These are phyloP conservation scores for Sanghuangporus baumii DNA, from an alignment of 1,284 basidiomycete species.

Conservation along the genomic window DNA sequence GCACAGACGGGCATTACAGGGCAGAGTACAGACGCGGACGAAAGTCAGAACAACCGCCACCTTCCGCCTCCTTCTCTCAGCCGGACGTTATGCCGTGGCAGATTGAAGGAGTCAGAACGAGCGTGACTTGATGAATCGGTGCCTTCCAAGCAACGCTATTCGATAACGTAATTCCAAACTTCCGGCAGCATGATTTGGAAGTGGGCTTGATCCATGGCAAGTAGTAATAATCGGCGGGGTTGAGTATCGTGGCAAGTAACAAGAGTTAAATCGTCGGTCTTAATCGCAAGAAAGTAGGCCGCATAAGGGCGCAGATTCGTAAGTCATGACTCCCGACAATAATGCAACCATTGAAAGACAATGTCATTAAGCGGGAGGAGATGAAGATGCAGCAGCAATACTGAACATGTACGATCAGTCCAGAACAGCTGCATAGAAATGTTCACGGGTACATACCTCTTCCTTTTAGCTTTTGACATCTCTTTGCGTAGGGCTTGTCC, in stretches of 20 bases:
- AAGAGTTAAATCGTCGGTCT: background rate
- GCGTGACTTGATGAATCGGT: background rate
- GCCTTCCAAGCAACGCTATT: background rate
- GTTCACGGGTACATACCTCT: constrained; percentile 56
- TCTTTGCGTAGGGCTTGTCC: constrained; percentile 95
- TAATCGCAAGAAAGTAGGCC: background rate
- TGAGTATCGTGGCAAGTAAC: background rate
- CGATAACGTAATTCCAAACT: background rate
- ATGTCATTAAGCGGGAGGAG: constrained; percentile 8
- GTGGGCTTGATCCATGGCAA: background rate
- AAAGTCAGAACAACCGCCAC: background rate
- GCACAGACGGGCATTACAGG: background rate
- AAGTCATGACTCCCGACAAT: background rate
- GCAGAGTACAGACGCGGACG: background rate
- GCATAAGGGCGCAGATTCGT: background rate
- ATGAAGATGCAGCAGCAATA: constrained; percentile 15
- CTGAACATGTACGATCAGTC: background rate
- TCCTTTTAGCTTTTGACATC: constrained; percentile 98
- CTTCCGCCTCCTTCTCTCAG: background rate
- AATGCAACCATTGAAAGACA: background rate
- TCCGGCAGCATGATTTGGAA: background rate
- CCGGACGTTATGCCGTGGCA: background rate
- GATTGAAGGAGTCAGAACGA: background rate
- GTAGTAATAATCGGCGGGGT: background rate
- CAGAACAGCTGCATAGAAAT: background rate